Evolutionary conservation across 352 stramenopile genomes (phyloP).

Genomic region (Phytophthora idaei): DNA sequence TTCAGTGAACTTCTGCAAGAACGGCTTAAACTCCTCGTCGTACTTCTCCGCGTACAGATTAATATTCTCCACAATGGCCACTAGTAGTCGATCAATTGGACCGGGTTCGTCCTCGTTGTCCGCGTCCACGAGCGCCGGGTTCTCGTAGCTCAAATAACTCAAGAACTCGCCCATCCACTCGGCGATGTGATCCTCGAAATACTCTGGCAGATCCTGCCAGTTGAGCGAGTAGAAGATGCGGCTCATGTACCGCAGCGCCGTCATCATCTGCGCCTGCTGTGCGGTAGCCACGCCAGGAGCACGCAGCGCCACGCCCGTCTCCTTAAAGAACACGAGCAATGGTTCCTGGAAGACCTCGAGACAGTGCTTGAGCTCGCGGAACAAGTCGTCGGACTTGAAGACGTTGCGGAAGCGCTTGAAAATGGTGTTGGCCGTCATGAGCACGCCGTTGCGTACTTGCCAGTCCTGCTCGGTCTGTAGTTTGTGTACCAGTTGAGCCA

Average conservation of each 20-base stretch:
- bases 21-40: slow-evolving; percentile 98
- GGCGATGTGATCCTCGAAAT: slow-evolving; percentile 98
- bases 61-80: slow-evolving; percentile 98
- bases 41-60: slow-evolving; percentile 99
- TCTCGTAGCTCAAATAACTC: slow-evolving; percentile 95
- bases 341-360: slow-evolving; percentile 92
- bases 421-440: slow-evolving; percentile 98
- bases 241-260: slow-evolving; percentile 91
- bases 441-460: slow-evolving; percentile 94
- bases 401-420: slow-evolving; percentile 98
- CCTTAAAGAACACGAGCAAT: slow-evolving; percentile 78
- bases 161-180: slow-evolving; percentile 97
- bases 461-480: slow-evolving; percentile 90
- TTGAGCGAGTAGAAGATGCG: slow-evolving; percentile 99
- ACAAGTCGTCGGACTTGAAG: slow-evolving; percentile 95
- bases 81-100: slow-evolving; percentile 93
- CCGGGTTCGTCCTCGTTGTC: slow-evolving; percentile 93
- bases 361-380: slow-evolving; percentile 95
- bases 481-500: slow-evolving; percentile 95
- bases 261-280: slow-evolving; percentile 76
- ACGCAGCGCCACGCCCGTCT: slow-evolving; percentile 62
- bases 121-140: slow-evolving; percentile 89
- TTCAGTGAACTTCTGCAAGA: slow-evolving; percentile 94
- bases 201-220: slow-evolving; percentile 98
- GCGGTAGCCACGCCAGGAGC: slow-evolving; percentile 40